Conservation (phyloP, 805 yeast species). For the Candida quercuum region DNA sequence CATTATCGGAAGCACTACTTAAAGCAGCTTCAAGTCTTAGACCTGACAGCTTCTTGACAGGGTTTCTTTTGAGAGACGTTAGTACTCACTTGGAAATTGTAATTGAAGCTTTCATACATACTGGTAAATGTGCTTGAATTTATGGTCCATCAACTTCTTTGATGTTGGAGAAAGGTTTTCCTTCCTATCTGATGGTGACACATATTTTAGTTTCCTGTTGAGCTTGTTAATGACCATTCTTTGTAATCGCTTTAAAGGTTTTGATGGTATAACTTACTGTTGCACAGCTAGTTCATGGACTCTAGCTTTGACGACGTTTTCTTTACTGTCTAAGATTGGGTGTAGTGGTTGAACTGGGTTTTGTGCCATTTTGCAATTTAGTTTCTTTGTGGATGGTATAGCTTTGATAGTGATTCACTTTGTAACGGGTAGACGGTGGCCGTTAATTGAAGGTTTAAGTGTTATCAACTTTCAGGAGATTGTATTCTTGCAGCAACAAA, state of each 20-base stretch:
- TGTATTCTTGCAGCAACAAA: too few relatives aligned
- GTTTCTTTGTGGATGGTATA: not conserved
- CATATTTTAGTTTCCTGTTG: constrained; percentile 22
- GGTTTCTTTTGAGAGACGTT: constrained; percentile 16
- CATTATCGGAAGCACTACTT: constrained; percentile 1
- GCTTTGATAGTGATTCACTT: too few relatives aligned
- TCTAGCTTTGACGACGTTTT: constrained; percentile 23
- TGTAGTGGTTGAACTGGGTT: constrained; percentile 24
- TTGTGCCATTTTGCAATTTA: constrained; percentile 9
- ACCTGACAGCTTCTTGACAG: constrained; percentile 22
- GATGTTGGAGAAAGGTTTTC: constrained; percentile 27
- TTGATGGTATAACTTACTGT: constrained; percentile 17
- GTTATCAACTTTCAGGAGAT: too few relatives aligned
- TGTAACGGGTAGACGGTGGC: too few relatives aligned
- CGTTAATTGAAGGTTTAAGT: too few relatives aligned
- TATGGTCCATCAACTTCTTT: constrained; percentile 23
- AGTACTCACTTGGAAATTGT: not conserved
- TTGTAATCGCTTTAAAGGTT: not conserved
- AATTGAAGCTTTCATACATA: constrained; percentile 8
- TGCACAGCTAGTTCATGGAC: constrained; percentile 23
- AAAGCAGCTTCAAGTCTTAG: constrained; percentile 20
- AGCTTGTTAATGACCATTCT: constrained; percentile 4
- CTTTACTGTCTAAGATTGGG: constrained; percentile 24
- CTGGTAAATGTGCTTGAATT: constrained; percentile 21
- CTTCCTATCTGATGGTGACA: constrained; percentile 24